phyloP scores from a whole-genome alignment of 768 basidiomycete genomes.

The Termitomyces sp. region DNA sequence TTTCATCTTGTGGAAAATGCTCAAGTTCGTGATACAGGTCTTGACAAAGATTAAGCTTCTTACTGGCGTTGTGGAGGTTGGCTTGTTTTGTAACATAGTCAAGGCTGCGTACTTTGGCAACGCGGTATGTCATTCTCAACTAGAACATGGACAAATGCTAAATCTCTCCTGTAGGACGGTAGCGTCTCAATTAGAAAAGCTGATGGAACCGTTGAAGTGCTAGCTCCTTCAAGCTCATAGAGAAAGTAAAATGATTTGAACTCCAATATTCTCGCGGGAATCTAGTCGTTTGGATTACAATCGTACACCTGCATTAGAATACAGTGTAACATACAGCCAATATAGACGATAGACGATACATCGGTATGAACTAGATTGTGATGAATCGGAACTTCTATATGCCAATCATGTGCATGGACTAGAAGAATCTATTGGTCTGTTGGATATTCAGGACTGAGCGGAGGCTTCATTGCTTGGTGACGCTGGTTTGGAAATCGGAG shows the following conservation, averaged over 20 bases:
- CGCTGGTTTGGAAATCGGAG: background rate
- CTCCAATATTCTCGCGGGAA: background rate
- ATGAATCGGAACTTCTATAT: background rate
- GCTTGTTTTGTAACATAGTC: slow-evolving; percentile 91
- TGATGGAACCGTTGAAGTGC: slow-evolving; percentile 43
- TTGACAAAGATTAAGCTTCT: slow-evolving; percentile 84
- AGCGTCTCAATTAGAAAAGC: slow-evolving; percentile 61
- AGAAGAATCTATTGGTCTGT: background rate
- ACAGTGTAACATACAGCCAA: background rate
- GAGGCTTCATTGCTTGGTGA: background rate
- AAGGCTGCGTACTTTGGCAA: slow-evolving; percentile 97
- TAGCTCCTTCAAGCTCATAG: slow-evolving; percentile 11
- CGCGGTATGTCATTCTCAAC: slow-evolving; percentile 38
- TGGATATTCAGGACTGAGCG: background rate
- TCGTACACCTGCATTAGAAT: background rate
- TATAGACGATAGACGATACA: background rate
- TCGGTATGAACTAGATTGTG: background rate
- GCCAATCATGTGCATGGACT: background rate
- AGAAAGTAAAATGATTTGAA: background rate
- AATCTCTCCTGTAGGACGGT: slow-evolving; percentile 46
- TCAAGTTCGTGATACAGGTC: slow-evolving; percentile 42
- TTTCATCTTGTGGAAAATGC: background rate
- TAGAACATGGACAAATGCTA: background rate
- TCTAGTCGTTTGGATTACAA: background rate
- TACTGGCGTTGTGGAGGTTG: slow-evolving; percentile 98